Conservation (phyloP, 257 asterid species). For the Gardenia jasminoides region DNA sequence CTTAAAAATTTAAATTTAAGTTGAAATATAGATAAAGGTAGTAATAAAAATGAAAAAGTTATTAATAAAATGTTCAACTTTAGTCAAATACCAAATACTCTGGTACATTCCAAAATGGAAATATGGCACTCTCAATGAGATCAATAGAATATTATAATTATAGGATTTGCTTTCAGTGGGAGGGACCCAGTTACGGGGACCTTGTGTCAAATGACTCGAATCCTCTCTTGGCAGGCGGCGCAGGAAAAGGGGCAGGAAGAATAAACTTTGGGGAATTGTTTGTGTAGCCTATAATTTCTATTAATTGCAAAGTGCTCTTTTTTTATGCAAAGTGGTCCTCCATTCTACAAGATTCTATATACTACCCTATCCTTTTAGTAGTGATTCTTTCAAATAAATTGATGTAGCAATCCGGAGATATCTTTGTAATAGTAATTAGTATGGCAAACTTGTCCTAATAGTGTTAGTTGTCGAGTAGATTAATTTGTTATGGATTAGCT, state of each 20-base stretch:
- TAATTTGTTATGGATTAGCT: too few relatives aligned
- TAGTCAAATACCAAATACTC: too few relatives aligned
- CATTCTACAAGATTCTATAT: neutral
- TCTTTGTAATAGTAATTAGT: neutral
- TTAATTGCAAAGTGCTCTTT: neutral
- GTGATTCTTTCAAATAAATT: neutral
- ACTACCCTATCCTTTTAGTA: neutral
- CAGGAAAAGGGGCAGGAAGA: neutral
- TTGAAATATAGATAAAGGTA: too few relatives aligned
- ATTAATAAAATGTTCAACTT: too few relatives aligned
- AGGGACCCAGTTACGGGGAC: neutral
- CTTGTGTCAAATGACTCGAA: constrained; percentile 6
- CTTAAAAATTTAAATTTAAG: too few relatives aligned
- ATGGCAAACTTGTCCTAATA: neutral
- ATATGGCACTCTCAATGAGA: too few relatives aligned
- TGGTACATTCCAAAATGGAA: too few relatives aligned
- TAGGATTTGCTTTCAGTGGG: neutral
- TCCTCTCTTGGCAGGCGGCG: constrained; percentile 17
- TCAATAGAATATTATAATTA: neutral
- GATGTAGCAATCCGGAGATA: neutral
- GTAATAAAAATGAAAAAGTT: too few relatives aligned
- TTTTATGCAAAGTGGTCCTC: too few relatives aligned
- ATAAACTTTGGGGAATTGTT: neutral
- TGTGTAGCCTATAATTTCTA: neutral
- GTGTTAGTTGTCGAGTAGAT: too few relatives aligned